Evolutionary conservation across 2,329 filamentous ascomycete species (phyloP).

Genomic region (Xylaria arbuscula): DNA sequence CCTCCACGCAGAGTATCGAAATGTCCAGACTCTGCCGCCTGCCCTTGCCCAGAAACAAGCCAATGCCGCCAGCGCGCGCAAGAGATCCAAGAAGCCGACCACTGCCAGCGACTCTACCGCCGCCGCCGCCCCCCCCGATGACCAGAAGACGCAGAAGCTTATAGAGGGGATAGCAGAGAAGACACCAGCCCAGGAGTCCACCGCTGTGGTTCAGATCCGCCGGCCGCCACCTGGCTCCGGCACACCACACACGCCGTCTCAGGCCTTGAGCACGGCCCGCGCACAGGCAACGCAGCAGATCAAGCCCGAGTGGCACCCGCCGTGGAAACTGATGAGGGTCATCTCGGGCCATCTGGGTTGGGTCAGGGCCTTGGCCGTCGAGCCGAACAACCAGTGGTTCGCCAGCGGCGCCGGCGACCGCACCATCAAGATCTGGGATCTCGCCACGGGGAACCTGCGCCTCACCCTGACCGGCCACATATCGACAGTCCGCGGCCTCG

Average conservation of each 20-base stretch:
- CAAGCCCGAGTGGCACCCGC: slow-evolving; percentile 94
- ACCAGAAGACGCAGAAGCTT: slow-evolving; percentile 69
- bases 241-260: slow-evolving; percentile 35
- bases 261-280: slow-evolving; percentile 49
- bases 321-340: slow-evolving; percentile 98
- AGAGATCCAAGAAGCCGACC: slow-evolving; percentile 45
- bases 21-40: slow-evolving; percentile 47
- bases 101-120: slow-evolving; percentile 41
- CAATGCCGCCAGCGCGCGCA: slow-evolving; percentile 46
- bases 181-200: slow-evolving; percentile 51
- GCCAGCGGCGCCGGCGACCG: slow-evolving; percentile 94
- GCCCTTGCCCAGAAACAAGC: slow-evolving; percentile 54
- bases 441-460: slow-evolving; percentile 85
- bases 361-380: slow-evolving; percentile 89
- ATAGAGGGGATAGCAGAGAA: slow-evolving; percentile 69
- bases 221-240: slow-evolving; percentile 40
- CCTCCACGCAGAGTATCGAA: slow-evolving; percentile 49
- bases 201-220: slow-evolving; percentile 53
- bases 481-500: slow-evolving; percentile 89
- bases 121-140: slow-evolving; percentile 47
- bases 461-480: slow-evolving; percentile 92
- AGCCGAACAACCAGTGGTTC: slow-evolving; percentile 98
- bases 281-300: slow-evolving; percentile 58
- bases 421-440: slow-evolving; percentile 98
- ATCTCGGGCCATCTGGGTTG: slow-evolving; percentile 97